Evolutionary conservation across 441 rosid genomes (phyloP), one percentile per base, ranked within the genome.

Genomic region (Rhodomyrtus psidioides): DNA sequence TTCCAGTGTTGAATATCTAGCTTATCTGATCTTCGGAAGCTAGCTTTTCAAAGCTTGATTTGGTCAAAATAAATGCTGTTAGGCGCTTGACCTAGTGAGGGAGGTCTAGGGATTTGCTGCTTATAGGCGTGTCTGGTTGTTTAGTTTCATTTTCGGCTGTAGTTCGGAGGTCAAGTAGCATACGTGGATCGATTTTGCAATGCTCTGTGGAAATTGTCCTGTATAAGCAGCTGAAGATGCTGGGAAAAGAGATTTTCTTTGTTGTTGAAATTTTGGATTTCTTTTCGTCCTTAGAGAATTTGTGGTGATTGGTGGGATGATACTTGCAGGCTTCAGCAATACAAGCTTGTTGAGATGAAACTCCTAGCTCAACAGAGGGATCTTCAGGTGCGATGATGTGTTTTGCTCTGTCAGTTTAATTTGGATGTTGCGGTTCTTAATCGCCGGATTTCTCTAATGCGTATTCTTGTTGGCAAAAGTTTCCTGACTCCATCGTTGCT

Each of bases 331-430:
- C 96, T 97, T 87, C 99, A 96, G 91, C 99, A 97, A 62, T 97
- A 97, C 88, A 97, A 95, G 90, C 83, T 97, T 89, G 99, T 93
- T 58, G 99, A 96, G 89, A 97, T 96, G 99, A 97, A 95, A 83
- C 96, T 96, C 84, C 97, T 97, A 55, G 99, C 99, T 62, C 99
- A 96, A 85, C 99, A 97, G 86, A 96, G 99, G 86, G 99, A 96
- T 89, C 98, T 96, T 91, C 97, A 96, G 97, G 99, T 97, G 46
- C 65, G 59, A 3, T 65, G 30, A 56, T 85, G 76, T 49, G 44
- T 42, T n/a, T 4, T 23, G 24, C 34, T 55, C 62, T 58, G 46
- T 58, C 44, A 70, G 51, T 55, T n/a, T 30, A 42, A 24, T 12
- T 27, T 86, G 15, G 23, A 44, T 83, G 15, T 28, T 26, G 21